Base-by-base conservation (phyloP, 129 eudicot species). In the Smallanthus sonchifolius region DNA sequence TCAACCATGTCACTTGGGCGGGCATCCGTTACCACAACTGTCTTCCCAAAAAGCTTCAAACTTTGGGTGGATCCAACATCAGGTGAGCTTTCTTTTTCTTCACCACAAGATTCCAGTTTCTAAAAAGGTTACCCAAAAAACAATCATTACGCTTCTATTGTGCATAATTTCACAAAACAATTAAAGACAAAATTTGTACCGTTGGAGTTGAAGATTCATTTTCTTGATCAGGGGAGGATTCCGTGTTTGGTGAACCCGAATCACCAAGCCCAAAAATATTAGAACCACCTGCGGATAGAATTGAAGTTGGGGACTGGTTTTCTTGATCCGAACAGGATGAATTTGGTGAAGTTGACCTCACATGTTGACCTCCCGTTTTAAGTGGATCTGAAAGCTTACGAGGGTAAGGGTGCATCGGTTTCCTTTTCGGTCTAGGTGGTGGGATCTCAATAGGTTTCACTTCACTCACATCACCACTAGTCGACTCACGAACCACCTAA, bases 351-450 rank as follows among this genome's bases (percentile, higher is more conserved):
- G 56, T 54, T 11, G 94, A 85, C 38, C 87, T 76, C 4, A 19
- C 57, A 3, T 68, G 61, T 30, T 67, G 64, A 32, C 72, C 63
- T 2, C 59, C 80, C 1, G 78, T 82, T 76, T 81, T 81, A 6
- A 57, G 30, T 4, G 81, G 86, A 60, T 80, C 59, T 5, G 79
- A 80, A 16, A 72, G 65, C 73, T 93, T 93, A 57, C 98, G 98
- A 66, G 98, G 98, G 73, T 93, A 93, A 7, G 98, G 98, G 69
- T 90, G 97, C 90, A 81, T 74, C 4, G 96, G 97, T 67, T 93
- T 93, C 66, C 98, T 80, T 78, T 94, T 94, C 0, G 98, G 98
- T 48, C 98, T 86, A 75, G 98, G 97, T 4, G 98, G 98, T 6
- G 98, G 98, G 32, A 93, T 91, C 72, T 93, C 98, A 17, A 84